Base-by-base conservation (phyloP, 306 rosid species). In the Datisca glomerata region DNA sequence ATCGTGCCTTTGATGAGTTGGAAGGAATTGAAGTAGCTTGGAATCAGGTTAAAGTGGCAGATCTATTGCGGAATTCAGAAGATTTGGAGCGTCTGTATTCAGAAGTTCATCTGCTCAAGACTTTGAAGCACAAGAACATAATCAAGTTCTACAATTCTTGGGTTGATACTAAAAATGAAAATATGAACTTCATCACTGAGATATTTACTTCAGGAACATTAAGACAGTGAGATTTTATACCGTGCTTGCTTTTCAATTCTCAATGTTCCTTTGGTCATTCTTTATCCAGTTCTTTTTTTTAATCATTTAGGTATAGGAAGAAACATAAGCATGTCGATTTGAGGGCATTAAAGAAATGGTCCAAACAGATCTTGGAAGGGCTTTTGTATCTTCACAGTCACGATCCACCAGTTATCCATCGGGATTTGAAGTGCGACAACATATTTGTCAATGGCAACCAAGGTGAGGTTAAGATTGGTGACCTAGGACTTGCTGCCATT, bases 11-110 rank as follows among this genome's bases (percentile, higher is more conserved):
- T 68, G 98, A 91, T 69, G 96, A 80, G 50, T 68, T 70, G 74
- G 98, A 91, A 67, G 98, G 98, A 35, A 78, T 91, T 55, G 98
- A 91, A 73, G 98, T 89, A 45, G 98, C 98, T 41, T 91, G 98
- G 98, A 91, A 91, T 68, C 98, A 91, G 72, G 74, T 84, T 49
- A 91, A 73, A 75, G 76, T 91, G 51, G 75, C 86, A 12, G 96
- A 91, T 80, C 49, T 91, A 24, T 53, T 91, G 56, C 81, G 74
- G 21, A 62, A 84, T 61, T 78, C 89, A 2, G 96, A 63, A 32
- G 96, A 84, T 63, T 59, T 91, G 45, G 98, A 78, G 67, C 81
- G 98, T 14, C 78, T 91, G 24, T 91, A 84, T 71, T 84, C 93
- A 0, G 98, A 91, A 66, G 98, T 84, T 51, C 96, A 80, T 75